These are phyloP conservation scores for Cornus controversa DNA, from an alignment of 148 eudicot genomes.

Conservation along the genomic window DNA sequence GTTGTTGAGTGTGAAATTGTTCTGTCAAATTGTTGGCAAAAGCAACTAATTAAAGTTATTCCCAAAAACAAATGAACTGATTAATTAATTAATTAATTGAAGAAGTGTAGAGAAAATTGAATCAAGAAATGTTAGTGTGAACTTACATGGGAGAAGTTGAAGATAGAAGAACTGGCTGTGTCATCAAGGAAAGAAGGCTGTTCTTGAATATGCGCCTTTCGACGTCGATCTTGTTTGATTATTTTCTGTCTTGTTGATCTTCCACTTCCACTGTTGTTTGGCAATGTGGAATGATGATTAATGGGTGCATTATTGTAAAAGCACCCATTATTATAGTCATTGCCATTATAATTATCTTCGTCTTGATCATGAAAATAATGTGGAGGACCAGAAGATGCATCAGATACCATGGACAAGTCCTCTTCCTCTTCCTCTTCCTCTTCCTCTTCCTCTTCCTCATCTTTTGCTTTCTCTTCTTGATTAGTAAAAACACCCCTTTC, in stretches of 20 bases:
- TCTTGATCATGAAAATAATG: conserved; percentile 35
- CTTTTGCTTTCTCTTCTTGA: conserved; percentile 7
- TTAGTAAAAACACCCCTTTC: neutral
- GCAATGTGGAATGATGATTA: conserved; percentile 9
- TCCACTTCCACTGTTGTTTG: conserved; percentile 10
- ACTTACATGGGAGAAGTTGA: conserved; percentile 39
- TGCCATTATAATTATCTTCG: conserved; percentile 4
- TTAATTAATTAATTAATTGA: neutral
- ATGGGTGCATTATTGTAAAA: neutral
- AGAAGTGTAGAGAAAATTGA: too few species aligned
- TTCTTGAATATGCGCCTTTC: conserved; percentile 12
- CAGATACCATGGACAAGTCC: conserved; percentile 76
- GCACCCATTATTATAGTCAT: conserved; percentile 14
- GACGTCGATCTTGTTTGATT: neutral
- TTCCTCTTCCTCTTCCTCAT: conserved; percentile 14
- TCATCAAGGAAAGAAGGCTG: conserved; percentile 58
- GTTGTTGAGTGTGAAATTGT: conserved; percentile 19
- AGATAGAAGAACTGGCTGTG: conserved; percentile 67
- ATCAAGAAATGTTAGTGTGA: too few species aligned
- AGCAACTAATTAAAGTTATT: too few species aligned
- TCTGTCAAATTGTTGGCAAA: conserved; percentile 20
- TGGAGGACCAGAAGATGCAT: conserved; percentile 81
- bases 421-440: conserved; percentile 46
- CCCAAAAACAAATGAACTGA: neutral
- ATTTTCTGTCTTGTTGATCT: conserved; percentile 6